Evolutionary conservation across 352 stramenopile genomes (phyloP), one percentile per base, ranked within the genome.

Genomic region (Hyphochytrium catenoides): DNA sequence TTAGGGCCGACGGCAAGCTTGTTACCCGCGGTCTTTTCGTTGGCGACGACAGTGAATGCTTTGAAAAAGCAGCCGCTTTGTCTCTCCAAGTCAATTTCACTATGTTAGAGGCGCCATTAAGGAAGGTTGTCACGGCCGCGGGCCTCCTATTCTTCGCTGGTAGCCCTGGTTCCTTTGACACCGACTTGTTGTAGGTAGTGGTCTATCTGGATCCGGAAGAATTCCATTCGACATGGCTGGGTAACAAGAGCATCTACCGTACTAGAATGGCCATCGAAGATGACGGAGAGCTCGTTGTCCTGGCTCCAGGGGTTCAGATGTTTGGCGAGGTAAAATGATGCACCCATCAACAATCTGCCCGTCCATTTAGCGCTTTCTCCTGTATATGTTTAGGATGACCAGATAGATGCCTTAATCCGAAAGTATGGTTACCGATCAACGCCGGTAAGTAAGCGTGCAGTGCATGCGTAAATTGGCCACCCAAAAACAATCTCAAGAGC

Each of bases 261-360:
- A 96, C 88, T 31, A 62, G 88, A 27, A 95, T 97, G 88, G 79
- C 78, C 14, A 95, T 97, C 44, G 84, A 74, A 3, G 82, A 96
- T 39, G 71, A 65, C 22, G 88, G 85, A 0, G 75, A 94, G 35
- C 54, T 97, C 0, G 65, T 97, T 22, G 74, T 97, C 11, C 51
- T 97, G 16, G 88, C 82, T 9, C 88, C 88, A 1, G 86, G 74
- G 12, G 77, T 97, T 2, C 54, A 69, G 21, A 67, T 62, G 4
- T 97, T 97, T 52, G 88, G 88, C 14, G 88, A 97, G n/a, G n/a
- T n/a, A n/a, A 44, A 67, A n/a, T n/a, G n/a, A n/a, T n/a, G n/a
- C n/a, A n/a, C n/a, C n/a, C n/a, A n/a, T n/a, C n/a, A n/a, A n/a
- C n/a, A n/a, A n/a, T n/a, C n/a, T n/a, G n/a, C n/a, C n/a, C n/a